A percentile compares a stretch with the other conserved stretches of the same genome.
These are phyloP conservation scores for Ophiocordyceps polyrhachis-furcata DNA, from an alignment of 2,329 filamentous ascomycete genomes.

Conservation along the genomic window DNA sequence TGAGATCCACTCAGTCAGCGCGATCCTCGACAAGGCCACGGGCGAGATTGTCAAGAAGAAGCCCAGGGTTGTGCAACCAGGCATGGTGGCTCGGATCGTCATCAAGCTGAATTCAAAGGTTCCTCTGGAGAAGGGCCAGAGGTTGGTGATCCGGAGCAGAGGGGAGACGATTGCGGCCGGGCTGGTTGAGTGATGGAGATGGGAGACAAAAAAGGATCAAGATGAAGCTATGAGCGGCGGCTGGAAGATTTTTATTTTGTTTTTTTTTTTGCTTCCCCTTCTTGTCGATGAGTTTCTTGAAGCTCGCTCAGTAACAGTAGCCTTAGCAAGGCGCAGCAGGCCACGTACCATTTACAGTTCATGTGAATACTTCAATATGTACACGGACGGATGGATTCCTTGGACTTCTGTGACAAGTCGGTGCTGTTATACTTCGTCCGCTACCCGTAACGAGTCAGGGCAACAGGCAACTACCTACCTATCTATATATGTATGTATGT, in stretches of 20 bases:
- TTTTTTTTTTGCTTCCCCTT: not conserved
- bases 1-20: conserved; percentile 51
- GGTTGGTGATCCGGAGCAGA: conserved; percentile 62
- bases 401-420: too few species aligned
- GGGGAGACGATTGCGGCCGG: conserved; percentile 81
- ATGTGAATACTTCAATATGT: too few species aligned
- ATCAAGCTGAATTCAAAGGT: conserved; percentile 57
- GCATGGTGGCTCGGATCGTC: conserved; percentile 54
- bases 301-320: too few species aligned
- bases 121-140: conserved; percentile 61
- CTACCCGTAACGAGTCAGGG: too few species aligned
- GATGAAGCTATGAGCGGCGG: not conserved
- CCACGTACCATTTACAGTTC: too few species aligned
- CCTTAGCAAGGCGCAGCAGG: too few species aligned
- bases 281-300: too few species aligned
- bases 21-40: conserved; percentile 59
- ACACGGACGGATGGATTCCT: too few species aligned
- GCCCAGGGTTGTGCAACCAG: conserved; percentile 68
- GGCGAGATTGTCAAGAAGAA: conserved; percentile 66
- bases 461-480: too few species aligned
- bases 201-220: not conserved
- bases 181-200: conserved; percentile 45
- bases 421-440: too few species aligned
- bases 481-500: too few species aligned
- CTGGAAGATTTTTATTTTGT: not conserved